Evolutionary conservation across 495 filamentous ascomycete species (phyloP), one percentile per base, ranked within the genome.

Genomic region (Penicillium egyptiacum): DNA sequence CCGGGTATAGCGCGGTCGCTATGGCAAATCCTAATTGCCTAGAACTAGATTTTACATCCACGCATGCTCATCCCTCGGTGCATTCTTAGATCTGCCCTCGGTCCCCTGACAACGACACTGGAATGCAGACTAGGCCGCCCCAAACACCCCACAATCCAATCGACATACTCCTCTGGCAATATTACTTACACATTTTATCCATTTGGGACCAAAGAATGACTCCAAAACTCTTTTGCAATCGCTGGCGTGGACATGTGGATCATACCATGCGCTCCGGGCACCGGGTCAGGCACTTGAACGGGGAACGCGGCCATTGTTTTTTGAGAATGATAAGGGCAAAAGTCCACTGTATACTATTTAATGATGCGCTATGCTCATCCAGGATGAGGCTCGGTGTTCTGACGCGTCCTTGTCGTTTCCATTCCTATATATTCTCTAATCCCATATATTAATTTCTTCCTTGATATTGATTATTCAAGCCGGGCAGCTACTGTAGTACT

Each of bases 41-140:
- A 51, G 37, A 51, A n/a, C 19, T 22, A 2, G 2, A 42, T 19
- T 5, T 17, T 14, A 20, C n/a, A 8, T 26, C 4, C 33, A 16
- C 14, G 17, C 22, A 43, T 56, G 39, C 48, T 23, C 10, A 28
- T 51, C 31, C 25, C 23, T 25, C 28, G 11, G 19, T 41, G 47
- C 64, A 69, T 69, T 69, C 66, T 57, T 20, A 16, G 59, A 55
- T 52, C 59, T 53, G 6, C 59, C 19, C 14, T 48, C 11, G 20
- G 41, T 17, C 43, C 66, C 66, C 55, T 65, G 66, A 65, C 66
- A 69, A 69, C 64, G 30, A 44, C 6, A 17, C 20, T 30, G 61
- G 66, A 69, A 69, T 69, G 66, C 41, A 60, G 19, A 43, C 50
- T 30, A 58, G 16, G 53, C 23, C 11, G 54, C 41, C 10, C 25